A percentile compares a stretch with the other conserved stretches of the same genome.
Conservation (phyloP, 176 grass and related monocot species). For the Eleusine coracana region DNA sequence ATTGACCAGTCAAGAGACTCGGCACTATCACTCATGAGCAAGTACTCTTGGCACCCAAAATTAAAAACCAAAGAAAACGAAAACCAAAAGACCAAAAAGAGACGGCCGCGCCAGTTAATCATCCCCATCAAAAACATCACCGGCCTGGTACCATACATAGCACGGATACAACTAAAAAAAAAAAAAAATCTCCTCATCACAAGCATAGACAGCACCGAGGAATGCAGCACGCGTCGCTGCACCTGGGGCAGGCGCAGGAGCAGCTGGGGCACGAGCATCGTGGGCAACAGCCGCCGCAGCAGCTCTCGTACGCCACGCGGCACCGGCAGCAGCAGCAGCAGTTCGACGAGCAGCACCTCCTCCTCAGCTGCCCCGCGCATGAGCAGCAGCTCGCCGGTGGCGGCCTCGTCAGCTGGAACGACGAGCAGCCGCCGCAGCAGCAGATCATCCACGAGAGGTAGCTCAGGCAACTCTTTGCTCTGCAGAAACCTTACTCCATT, state of each 20-base stretch:
- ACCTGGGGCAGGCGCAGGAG: constrained; percentile 35
- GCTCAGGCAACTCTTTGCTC: constrained; percentile 45
- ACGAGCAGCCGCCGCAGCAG: constrained; percentile 41
- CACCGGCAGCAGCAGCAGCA: constrained; percentile 25
- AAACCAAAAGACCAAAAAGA: no score
- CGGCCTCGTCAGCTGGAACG: constrained; percentile 25
- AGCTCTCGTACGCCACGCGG: constrained; percentile 18
- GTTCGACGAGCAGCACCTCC: not conserved
- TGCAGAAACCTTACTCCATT: not conserved
- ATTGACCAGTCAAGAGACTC: no score
- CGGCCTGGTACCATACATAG: not conserved
- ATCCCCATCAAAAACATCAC: not conserved
- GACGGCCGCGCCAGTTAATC: no score
- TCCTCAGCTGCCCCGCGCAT: constrained; percentile 24
- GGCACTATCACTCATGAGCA: no score
- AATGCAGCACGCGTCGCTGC: constrained; percentile 29
- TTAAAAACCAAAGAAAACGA: no score
- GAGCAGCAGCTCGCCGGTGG: constrained; percentile 37
- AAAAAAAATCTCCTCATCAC: not conserved
- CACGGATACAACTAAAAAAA: not conserved
- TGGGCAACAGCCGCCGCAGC: constrained; percentile 22
- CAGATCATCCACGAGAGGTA: constrained; percentile 59
- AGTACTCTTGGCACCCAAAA: no score
- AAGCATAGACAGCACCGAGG: constrained; percentile 41
- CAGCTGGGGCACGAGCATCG: constrained; percentile 47